phyloP scores from a whole-genome alignment of 306 rosid species.

The Begonia masoniana region DNA sequence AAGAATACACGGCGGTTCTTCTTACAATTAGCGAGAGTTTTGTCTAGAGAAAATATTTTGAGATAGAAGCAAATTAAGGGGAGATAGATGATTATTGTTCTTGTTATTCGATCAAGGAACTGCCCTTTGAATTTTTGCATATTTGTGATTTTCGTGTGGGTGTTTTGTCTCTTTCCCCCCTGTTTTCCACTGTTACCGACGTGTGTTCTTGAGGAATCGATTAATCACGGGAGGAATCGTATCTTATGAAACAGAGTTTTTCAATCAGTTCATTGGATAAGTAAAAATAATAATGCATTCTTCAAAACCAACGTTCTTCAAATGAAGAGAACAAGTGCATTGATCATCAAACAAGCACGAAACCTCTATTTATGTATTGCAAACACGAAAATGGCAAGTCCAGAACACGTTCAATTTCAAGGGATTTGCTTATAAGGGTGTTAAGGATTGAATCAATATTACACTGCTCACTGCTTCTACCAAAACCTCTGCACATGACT shows the following conservation, averaged over 20 bases:
- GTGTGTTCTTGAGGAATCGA: no score
- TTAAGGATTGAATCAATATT: conserved; percentile 26
- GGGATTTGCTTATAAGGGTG: conserved; percentile 49
- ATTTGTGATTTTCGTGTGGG: conserved; percentile 4
- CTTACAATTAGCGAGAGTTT: conserved; percentile 23
- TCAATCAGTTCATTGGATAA: no score
- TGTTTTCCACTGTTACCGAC: no score
- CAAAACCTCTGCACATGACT: conserved; percentile 69
- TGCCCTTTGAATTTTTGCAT: conserved; percentile 3
- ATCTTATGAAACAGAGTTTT: no score
- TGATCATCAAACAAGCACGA: conserved; percentile 40
- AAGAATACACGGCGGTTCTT: conserved; percentile 11
- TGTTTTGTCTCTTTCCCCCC: conserved; percentile 13
- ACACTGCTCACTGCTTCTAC: conserved; percentile 13
- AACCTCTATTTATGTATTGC: conserved; percentile 63
- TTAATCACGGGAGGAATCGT: no score
- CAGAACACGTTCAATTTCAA: conserved; percentile 53
- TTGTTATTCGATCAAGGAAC: conserved; percentile 14
- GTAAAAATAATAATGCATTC: no score
- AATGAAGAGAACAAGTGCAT: not conserved
- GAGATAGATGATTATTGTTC: conserved; percentile 25
- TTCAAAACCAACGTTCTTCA: no score
- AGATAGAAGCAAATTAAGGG: conserved; percentile 17
- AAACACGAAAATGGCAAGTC: conserved; percentile 63
- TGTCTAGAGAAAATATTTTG: conserved; percentile 26